Evolutionary conservation across 2,329 filamentous ascomycete species (phyloP), one percentile per base, ranked within the genome.

Genomic region (Penicillium sclerotigenum): DNA sequence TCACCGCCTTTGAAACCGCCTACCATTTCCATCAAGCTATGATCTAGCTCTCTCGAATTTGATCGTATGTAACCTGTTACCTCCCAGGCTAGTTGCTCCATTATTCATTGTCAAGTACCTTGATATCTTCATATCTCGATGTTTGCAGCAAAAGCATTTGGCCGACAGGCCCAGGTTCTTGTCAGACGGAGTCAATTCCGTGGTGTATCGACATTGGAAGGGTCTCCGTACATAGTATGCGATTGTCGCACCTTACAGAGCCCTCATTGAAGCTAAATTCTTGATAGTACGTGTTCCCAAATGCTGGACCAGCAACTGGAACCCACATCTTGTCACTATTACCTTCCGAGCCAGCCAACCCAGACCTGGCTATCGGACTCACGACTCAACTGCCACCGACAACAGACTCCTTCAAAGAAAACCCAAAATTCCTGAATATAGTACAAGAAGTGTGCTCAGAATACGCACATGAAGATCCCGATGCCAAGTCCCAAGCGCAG

Each of bases 401-500:
- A 0, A 79, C 83, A 3, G 75, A 80, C 48, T 81, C 79, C 28
- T 79, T 87, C 59, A 77, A 70, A 29, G 79, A 83, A 61, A 87
- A 87, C 66, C 77, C 75, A 0, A 70, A 75, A 4, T 86, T 87
- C 68, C 71, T 85, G 20, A 66, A 73, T 11, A 80, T 84, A 48
- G 71, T 87, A 0, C 81, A 85, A 62, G 77, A 79, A 3, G 80
- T 85, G 7, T 73, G 86, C 53, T 71, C 77, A 28, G 71, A 80
- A 34, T 71, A 85, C 66, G 84, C 83, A 1, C 73, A 77, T 20
- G 67, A 79, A 48, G 84, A 87, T 58, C 82, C 83, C 0, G 77
- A 79, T 20, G 79, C 85, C 11, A 75, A 81, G 58, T 80, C 80
- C 3, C 82, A 86, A 70, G 84, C 84, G 4, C 77, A 81, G 37